Evolutionary conservation across 805 yeast genomes (phyloP), one percentile per base, ranked within the genome.

Genomic region (Pichia ethanolica): DNA sequence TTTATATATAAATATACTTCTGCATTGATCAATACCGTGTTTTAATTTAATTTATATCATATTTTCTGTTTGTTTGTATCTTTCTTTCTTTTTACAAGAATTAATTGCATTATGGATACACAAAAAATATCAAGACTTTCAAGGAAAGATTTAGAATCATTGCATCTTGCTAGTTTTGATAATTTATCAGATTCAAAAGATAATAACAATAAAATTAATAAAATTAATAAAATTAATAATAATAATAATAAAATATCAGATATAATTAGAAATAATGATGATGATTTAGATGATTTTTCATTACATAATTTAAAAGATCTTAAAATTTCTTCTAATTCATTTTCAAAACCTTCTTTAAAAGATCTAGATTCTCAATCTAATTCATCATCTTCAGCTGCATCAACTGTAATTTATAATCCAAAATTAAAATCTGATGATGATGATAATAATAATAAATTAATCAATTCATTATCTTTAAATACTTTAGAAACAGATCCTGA

Each of bases 361-460:
- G 45, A 43, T n/a, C 45, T 32, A 39, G 51, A 50, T 47, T 39
- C 49, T 20, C 37, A 56, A 43, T 59, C 64, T 2, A 56, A 56
- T 14, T 51, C 61, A 6, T 58, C 64, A 2, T 59, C 64, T 7
- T 61, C 61, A 33, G 58, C 65, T 5, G 57, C 61, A 10, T 62
- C 67, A 5, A 62, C 66, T 0, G 63, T 63, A n/a, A 54, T 63
- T 12, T 62, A 59, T 46, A 44, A 47, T 30, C 47, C 49, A 46
- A 45, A 43, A 39, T 26, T 51, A 42, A 25, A 46, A 42, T 14
- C 44, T 5, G 37, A 26, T 5, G 32, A 30, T 30, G 9, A 7
- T 30, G 32, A 30, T 4, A 9, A n/a, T 4, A 35, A n/a, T 20
- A 32, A 55, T 11, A 36, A 49, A 1, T 20, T 41, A 13, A 30